phyloP scores from a whole-genome alignment of 2,329 filamentous ascomycete species.

The Magnaporthiopsis rhizophila region DNA sequence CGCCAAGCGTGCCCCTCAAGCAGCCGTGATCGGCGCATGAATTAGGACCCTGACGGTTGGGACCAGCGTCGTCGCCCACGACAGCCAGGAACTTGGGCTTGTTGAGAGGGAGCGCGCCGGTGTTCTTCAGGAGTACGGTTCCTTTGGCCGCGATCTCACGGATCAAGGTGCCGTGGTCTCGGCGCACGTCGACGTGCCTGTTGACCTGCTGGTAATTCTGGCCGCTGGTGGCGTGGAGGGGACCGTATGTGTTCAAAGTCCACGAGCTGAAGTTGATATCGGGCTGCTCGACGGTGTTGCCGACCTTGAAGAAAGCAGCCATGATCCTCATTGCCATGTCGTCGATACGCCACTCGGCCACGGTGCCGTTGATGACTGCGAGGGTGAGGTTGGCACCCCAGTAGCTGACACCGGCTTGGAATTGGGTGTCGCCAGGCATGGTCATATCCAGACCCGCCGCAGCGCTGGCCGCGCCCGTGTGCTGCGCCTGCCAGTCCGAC shows the following conservation, averaged over 20 bases:
- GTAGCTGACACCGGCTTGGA: conserved; percentile 64
- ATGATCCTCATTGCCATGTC: conserved; percentile 87
- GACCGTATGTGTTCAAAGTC: conserved; percentile 69
- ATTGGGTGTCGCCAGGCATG: conserved; percentile 79
- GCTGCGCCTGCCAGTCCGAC: conserved; percentile 55
- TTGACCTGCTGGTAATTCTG: conserved; percentile 62
- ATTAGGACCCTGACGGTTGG: conserved; percentile 69
- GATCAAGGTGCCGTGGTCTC: conserved; percentile 63
- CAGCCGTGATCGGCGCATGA: conserved; percentile 63
- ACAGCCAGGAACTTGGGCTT: conserved; percentile 68
- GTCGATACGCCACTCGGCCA: conserved; percentile 80
- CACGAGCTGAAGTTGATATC: conserved; percentile 82
- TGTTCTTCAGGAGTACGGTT: conserved; percentile 87
- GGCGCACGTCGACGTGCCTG: conserved; percentile 75
- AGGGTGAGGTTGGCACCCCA: conserved; percentile 87
- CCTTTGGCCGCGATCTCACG: conserved; percentile 71
- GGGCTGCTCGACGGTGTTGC: conserved; percentile 39
- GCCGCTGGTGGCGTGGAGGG: conserved; percentile 55
- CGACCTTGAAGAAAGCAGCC: conserved; percentile 61
- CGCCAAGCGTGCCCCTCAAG: conserved; percentile 54
- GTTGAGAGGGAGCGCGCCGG: conserved; percentile 66
- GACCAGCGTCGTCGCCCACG: conserved; percentile 76
- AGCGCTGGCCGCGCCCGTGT: conserved; percentile 54
- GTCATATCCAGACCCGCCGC: conserved; percentile 74
- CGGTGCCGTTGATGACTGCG: conserved; percentile 79